A percentile compares a stretch with the other conserved stretches of the same genome.
Conservation (phyloP, 345 rosid species). For the Nasturtium officinale region DNA sequence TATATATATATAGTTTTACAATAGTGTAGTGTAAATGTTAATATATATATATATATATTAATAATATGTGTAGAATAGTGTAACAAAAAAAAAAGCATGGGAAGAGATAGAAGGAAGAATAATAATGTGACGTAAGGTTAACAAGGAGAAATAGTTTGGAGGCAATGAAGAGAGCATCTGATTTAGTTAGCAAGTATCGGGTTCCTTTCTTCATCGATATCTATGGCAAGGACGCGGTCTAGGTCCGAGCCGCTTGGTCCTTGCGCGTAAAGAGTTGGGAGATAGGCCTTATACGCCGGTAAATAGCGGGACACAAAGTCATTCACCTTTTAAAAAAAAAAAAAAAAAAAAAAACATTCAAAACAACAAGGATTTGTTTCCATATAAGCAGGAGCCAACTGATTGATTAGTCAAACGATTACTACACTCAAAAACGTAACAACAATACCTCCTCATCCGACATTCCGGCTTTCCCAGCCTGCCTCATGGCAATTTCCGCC, state of each 20-base stretch:
- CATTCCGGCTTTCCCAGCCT: constrained; percentile 87
- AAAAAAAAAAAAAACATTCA: constrained; percentile 9
- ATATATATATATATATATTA: too few relatives aligned
- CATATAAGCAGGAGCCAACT: background rate
- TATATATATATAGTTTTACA: too few relatives aligned
- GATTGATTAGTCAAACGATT: background rate
- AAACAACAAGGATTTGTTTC: background rate
- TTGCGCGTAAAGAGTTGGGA: constrained; percentile 76
- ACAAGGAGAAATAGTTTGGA: background rate
- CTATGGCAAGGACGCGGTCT: constrained; percentile 58
- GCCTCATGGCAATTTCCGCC: constrained; percentile 97
- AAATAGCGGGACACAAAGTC: constrained; percentile 93
- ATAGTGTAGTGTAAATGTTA: too few relatives aligned
- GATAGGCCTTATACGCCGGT: constrained; percentile 92
- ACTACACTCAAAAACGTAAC: constrained; percentile 7
- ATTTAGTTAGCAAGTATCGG: constrained; percentile 53
- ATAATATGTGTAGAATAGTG: background rate
- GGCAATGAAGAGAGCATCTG: background rate
- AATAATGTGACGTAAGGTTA: constrained; percentile 1
- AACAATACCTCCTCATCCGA: constrained; percentile 80
- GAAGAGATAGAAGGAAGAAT: background rate
- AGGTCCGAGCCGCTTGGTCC: constrained; percentile 90
- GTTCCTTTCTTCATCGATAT: constrained; percentile 86
- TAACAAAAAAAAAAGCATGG: background rate
- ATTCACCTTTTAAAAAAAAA: constrained; percentile 50